Evolutionary conservation across 2,329 filamentous ascomycete genomes (phyloP), one percentile per base, ranked within the genome.

Genomic region (Trichoderma aggressivum): DNA sequence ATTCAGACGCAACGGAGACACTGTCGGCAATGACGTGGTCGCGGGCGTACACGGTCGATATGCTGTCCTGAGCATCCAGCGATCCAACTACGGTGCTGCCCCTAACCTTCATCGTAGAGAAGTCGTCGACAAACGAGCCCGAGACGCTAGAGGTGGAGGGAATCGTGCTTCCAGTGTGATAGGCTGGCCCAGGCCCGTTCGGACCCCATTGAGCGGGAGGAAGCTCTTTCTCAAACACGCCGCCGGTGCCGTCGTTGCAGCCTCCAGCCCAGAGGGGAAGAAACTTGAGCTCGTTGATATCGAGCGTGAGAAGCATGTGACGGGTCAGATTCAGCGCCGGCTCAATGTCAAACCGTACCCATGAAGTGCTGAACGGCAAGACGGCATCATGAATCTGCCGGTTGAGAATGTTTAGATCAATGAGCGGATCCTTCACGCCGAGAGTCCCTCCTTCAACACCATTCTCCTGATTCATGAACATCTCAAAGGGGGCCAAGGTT

Each of bases 221-320:
- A 14, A 85, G 79, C 3, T 74, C 73, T 0, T 78, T 71, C 73
- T 84, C 82, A 69, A 85, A 86, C 1, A 87, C 84, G 7, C 84
- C 84, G 26, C 86, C 85, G 5, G 84, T 86, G 18, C 83, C 83
- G 73, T 88, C 86, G 71, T 88, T 82, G 56, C 81, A 78, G 1
- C 82, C 90, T 5, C 87, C 89, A 0, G 89, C 89, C 89, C 89
- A 92, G 5, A 91, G 80, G 0, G 90, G 90, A 3, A 92, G 82
- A 73, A 85, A 92, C 70, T 86, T 86, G 74, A 87, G 85, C 79
- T 92, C 90, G 2, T 86, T 80, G 4, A 87, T 83, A 0, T 80
- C 79, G 2, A 92, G 82, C 6, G 82, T 84, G 0, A 90, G 82
- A 0, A 90, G 78, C 28, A 87, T 73, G 73, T 87, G 84, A 3